Evolutionary conservation across 192 early-diverging fungal genomes (phyloP).

Genomic region (Backusella liffmaniae): DNA sequence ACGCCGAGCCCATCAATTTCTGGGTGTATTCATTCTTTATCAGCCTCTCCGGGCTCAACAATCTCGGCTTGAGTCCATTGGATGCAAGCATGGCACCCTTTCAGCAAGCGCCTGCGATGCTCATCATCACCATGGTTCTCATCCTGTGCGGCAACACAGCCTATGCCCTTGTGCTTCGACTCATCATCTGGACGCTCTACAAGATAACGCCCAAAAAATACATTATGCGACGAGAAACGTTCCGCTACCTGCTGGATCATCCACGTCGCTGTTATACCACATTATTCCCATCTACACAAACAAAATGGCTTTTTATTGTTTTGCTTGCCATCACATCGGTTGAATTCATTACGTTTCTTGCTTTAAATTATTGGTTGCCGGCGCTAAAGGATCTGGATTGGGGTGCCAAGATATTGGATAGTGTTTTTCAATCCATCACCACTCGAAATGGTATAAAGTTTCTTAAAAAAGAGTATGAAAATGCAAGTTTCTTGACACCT

Average conservation of each 20-base stretch:
- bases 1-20: conserved; percentile 13
- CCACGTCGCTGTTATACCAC: conserved; percentile 38
- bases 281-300: conserved; percentile 34
- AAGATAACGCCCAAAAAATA: conserved; percentile 18
- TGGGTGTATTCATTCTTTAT: conserved; percentile 35
- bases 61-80: conserved; percentile 16
- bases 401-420: conserved; percentile 28
- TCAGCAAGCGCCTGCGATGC: conserved; percentile 19
- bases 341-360: conserved; percentile 23
- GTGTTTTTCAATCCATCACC: conserved; percentile 35
- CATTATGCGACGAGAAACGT: conserved; percentile 20
- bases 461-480: too few relatives aligned
- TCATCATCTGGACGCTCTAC: conserved; percentile 31
- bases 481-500: too few relatives aligned
- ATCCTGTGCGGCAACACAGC: conserved; percentile 37
- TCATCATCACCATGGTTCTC: conserved; percentile 23
- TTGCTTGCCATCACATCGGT: conserved; percentile 22
- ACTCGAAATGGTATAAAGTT: conserved; percentile 24
- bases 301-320: conserved; percentile 32
- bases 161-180: conserved; percentile 27
- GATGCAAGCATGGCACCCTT: conserved; percentile 33
- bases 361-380: conserved; percentile 31
- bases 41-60: conserved; percentile 28
- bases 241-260: conserved; percentile 34
- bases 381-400: conserved; percentile 19